phyloP scores from a whole-genome alignment of 2,329 filamentous ascomycete species.

The Herpotrichia juniperi region DNA sequence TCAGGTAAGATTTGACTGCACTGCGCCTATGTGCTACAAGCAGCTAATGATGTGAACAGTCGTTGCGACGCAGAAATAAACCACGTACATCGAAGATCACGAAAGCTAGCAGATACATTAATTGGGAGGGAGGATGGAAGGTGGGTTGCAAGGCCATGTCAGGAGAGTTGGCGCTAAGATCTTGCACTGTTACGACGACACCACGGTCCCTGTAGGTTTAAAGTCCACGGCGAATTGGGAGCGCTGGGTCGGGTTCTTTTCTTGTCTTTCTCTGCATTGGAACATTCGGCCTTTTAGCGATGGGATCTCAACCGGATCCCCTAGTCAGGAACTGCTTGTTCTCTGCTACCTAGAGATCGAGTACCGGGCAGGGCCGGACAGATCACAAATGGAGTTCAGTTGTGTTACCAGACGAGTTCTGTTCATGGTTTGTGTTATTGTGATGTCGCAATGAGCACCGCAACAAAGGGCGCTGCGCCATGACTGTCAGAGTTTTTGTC shows the following conservation, averaged over 20 bases:
- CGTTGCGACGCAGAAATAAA: constrained; percentile 18
- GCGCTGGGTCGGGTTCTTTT: constrained; percentile 38
- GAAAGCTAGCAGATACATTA: constrained; percentile 38
- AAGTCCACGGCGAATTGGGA: constrained; percentile 44
- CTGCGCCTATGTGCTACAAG: background rate
- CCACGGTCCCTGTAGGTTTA: constrained; percentile 35
- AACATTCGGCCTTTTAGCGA: constrained; percentile 29
- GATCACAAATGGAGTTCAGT: constrained; percentile 42
- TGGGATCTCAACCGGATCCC: constrained; percentile 24
- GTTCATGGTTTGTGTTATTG: background rate
- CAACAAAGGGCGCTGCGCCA: background rate
- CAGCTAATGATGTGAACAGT: constrained; percentile 27
- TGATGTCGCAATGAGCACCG: background rate
- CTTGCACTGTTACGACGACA: constrained; percentile 31
- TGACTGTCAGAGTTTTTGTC: background rate
- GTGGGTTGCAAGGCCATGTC: constrained; percentile 25
- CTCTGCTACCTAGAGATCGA: constrained; percentile 3
- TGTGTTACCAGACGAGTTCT: background rate
- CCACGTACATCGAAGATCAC: constrained; percentile 13
- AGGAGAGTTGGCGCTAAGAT: constrained; percentile 23
- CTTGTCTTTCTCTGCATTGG: constrained; percentile 45
- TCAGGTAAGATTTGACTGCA: constrained; percentile 66
- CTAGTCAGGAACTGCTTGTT: constrained; percentile 5
- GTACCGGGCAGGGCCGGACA: constrained; percentile 29
- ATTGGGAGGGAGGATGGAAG: constrained; percentile 26